phyloP scores from a whole-genome alignment of 768 basidiomycete genomes.

The Krasilnikovozyma curviuscula region DNA sequence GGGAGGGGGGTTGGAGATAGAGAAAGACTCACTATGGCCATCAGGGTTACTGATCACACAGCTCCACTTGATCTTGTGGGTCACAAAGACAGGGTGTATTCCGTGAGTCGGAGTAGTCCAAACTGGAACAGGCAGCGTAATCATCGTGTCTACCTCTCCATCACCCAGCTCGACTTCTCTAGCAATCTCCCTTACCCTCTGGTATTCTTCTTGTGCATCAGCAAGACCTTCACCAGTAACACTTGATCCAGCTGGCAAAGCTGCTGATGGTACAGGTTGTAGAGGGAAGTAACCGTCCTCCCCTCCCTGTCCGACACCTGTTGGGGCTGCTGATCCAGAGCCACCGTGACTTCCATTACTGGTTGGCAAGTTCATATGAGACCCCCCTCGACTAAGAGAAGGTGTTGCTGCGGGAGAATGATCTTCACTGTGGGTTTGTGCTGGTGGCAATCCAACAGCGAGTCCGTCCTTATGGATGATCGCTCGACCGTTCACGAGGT shows the following conservation, averaged over 20 bases:
- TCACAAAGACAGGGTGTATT: slow-evolving; percentile 53
- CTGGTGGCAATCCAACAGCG: background rate
- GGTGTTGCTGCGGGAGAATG: background rate
- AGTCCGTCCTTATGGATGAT: slow-evolving; percentile 18
- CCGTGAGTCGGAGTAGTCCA: slow-evolving; percentile 27
- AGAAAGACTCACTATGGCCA: slow-evolving; percentile 40
- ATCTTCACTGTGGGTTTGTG: background rate
- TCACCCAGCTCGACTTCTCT: slow-evolving; percentile 24
- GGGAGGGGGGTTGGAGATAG: background rate
- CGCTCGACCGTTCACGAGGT: slow-evolving; percentile 43
- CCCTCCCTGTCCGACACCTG: too few relatives aligned
- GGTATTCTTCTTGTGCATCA: slow-evolving; percentile 14
- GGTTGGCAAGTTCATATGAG: too few relatives aligned
- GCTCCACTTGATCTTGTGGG: slow-evolving; percentile 45
- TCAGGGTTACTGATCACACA: slow-evolving; percentile 67
- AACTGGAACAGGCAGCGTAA: slow-evolving; percentile 43
- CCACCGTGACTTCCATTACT: too few relatives aligned
- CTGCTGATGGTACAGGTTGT: background rate
- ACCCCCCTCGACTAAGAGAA: too few relatives aligned
- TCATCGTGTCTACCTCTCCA: slow-evolving; percentile 35
- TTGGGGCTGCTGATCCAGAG: background rate
- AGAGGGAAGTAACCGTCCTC: background rate
- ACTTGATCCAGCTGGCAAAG: slow-evolving; percentile 1
- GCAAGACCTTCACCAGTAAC: background rate
- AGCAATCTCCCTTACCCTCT: slow-evolving; percentile 16